Base-by-base conservation (phyloP, 192 early-diverging fungal species). In the Diversispora epigaea region DNA sequence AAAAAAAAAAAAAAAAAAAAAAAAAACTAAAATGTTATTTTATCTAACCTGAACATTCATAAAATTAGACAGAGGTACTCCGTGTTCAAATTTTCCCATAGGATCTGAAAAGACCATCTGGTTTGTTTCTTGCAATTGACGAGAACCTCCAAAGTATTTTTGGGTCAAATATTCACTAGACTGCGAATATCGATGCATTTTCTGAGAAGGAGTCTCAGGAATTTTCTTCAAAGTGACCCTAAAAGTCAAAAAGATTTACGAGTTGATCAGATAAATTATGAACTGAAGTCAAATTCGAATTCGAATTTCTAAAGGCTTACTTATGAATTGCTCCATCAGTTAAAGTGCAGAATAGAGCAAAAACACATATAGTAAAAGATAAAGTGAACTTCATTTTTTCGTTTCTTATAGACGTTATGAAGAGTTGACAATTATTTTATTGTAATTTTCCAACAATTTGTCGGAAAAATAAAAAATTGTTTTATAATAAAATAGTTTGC, bases 61-160 rank as follows among this genome's bases (percentile, higher is more conserved):
- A 80, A 89, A 96, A 86, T 96, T 93, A 47, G 93, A 91, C 21
- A 95, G 84, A 39, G 95, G 94, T 50, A 94, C 87, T 40, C 91
- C 92, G 52, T 89, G 89, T 9, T 85, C 67, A 19, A 85, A 83
- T 4, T 78, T 81, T 76, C 89, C 88, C 46, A 86, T 81, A 44
- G 80, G 78, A 79, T 88, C 86, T 4, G 80, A 19, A 17, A 83
- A 75, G 61, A 92, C 81, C 45, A 85, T 63, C 57, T 78, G 76
- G 58, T 74, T 80, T 19, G 73, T 73, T 44, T 79, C 68, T 62
- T 86, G 83, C 56, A 82, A 71, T 52, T 77, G 75, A 69, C 80
- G 81, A 12, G 73, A 57, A 25, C 43, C 57, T 1, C 75, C 77
- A 84, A 90, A 89, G 86, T 94, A 94, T 82, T 94, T 94, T 79